phyloP scores from a whole-genome alignment of 768 basidiomycete genomes.

The Phylloporus rhodoxanthus region DNA sequence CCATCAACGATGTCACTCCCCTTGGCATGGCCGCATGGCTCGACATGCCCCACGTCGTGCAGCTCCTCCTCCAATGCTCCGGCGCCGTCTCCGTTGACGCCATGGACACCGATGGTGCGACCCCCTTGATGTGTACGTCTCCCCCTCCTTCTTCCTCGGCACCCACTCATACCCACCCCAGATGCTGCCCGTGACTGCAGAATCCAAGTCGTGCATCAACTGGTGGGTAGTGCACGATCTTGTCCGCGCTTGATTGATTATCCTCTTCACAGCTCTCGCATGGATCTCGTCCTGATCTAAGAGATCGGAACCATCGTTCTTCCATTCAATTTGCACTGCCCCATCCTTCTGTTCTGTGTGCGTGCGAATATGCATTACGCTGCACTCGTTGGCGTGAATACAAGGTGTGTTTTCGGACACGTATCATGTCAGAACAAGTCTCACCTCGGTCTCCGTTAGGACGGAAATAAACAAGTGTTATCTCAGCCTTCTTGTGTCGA shows the following conservation, averaged over 20 bases:
- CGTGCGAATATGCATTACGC: constrained; percentile 63
- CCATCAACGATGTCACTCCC: constrained; percentile 69
- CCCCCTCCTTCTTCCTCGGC: background rate
- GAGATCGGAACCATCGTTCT: constrained; percentile 67
- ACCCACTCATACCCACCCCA: constrained; percentile 23
- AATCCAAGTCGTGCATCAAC: constrained; percentile 55
- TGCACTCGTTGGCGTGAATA: constrained; percentile 55
- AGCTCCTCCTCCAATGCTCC: constrained; percentile 52
- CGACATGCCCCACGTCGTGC: constrained; percentile 55
- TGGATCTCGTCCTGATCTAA: constrained; percentile 67
- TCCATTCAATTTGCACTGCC: constrained; percentile 62
- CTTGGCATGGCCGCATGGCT: constrained; percentile 78
- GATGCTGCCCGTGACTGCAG: constrained; percentile 75
- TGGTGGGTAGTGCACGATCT: constrained; percentile 41
- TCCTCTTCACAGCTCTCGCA: constrained; percentile 40
- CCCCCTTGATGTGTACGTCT: constrained; percentile 76
- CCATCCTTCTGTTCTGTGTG: constrained; percentile 61
- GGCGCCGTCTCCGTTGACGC: constrained; percentile 67
- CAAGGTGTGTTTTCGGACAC: constrained; percentile 36
- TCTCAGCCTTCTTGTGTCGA: constrained; percentile 21
- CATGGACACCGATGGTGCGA: constrained; percentile 69
- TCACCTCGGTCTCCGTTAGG: constrained; percentile 16
- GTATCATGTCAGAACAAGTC: background rate
- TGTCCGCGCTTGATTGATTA: constrained; percentile 7
- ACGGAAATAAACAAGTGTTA: constrained; percentile 28